Evolutionary conservation across 768 basidiomycete genomes (phyloP).

Genomic region (Fibroporia radiculosa): DNA sequence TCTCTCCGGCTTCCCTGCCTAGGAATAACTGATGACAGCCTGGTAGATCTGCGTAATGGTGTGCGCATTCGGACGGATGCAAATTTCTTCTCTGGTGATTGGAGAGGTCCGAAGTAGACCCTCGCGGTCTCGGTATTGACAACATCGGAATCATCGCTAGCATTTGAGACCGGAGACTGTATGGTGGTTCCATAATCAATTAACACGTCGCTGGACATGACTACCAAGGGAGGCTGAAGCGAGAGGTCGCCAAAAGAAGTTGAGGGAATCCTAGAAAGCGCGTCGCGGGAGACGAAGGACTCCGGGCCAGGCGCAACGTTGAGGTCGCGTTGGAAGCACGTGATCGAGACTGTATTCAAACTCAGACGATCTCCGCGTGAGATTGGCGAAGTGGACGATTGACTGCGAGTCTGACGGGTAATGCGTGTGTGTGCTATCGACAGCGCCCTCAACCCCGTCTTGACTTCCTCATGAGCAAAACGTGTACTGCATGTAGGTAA

Average conservation of each 20-base stretch:
- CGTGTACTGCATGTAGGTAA: slow-evolving; percentile 15
- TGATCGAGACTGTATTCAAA: slow-evolving; percentile 11
- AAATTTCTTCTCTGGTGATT: slow-evolving; percentile 46
- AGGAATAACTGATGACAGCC: slow-evolving; percentile 43
- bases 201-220: slow-evolving; percentile 11
- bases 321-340: slow-evolving; percentile 21
- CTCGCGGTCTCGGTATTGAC: slow-evolving; percentile 33
- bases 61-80: slow-evolving; percentile 24
- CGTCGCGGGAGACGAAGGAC: neutral
- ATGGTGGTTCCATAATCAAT: neutral
- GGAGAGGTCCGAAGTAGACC: slow-evolving; percentile 43
- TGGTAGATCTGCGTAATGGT: slow-evolving; percentile 42
- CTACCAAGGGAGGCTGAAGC: neutral
- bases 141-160: slow-evolving; percentile 14
- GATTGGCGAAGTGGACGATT: too few relatives aligned
- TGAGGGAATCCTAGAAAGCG: slow-evolving; percentile 6
- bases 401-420: too few relatives aligned
- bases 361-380: neutral
- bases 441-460: too few relatives aligned
- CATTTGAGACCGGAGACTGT: slow-evolving; percentile 5
- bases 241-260: neutral
- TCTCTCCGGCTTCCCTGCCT: too few relatives aligned
- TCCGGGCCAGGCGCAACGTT: slow-evolving; percentile 21
- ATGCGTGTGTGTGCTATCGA: too few relatives aligned
- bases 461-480: slow-evolving; percentile 16